Conservation (phyloP, 2,329 filamentous ascomycete species). For the Scytalidium lignicola region DNA sequence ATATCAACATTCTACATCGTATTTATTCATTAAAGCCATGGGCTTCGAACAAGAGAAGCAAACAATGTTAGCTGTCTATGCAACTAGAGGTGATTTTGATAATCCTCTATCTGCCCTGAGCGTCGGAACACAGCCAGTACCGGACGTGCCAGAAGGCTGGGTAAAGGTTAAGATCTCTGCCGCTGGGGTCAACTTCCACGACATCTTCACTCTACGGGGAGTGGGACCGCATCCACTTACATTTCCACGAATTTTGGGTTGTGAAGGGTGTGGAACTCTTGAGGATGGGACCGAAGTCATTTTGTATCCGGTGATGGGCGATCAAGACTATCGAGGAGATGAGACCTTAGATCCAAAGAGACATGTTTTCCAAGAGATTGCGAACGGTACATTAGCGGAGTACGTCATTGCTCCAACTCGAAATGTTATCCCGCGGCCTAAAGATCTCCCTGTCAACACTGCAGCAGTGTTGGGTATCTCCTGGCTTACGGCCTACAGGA, state of each 20-base stretch:
- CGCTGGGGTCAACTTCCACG: conserved; percentile 17
- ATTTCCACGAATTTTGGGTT: conserved; percentile 16
- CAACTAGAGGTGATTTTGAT: neutral
- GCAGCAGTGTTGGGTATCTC: conserved; percentile 19
- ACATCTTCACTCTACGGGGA: conserved; percentile 17
- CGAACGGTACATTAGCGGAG: conserved; percentile 17
- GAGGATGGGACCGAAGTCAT: conserved; percentile 16
- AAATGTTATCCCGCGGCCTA: conserved; percentile 14
- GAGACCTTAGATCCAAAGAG: conserved; percentile 17
- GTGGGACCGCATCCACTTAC: conserved; percentile 8
- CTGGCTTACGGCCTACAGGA: conserved; percentile 22
- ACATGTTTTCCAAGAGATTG: conserved; percentile 14
- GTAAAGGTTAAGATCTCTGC: conserved; percentile 14
- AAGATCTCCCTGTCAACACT: conserved; percentile 11
- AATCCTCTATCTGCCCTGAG: conserved; percentile 13
- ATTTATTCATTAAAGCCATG: too few relatives aligned
- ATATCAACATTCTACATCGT: too few relatives aligned
- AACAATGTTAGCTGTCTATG: too few relatives aligned
- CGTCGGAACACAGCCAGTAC: conserved; percentile 9
- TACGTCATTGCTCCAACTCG: conserved; percentile 15
- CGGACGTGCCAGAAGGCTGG: conserved; percentile 11
- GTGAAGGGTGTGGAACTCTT: conserved; percentile 16
- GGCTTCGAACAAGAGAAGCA: too few relatives aligned
- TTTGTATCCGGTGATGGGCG: conserved; percentile 18
- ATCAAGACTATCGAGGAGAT: conserved; percentile 15